These are phyloP conservation scores for Penicillium expansum DNA, from an alignment of 2,329 filamentous ascomycete species.

Conservation along the genomic window DNA sequence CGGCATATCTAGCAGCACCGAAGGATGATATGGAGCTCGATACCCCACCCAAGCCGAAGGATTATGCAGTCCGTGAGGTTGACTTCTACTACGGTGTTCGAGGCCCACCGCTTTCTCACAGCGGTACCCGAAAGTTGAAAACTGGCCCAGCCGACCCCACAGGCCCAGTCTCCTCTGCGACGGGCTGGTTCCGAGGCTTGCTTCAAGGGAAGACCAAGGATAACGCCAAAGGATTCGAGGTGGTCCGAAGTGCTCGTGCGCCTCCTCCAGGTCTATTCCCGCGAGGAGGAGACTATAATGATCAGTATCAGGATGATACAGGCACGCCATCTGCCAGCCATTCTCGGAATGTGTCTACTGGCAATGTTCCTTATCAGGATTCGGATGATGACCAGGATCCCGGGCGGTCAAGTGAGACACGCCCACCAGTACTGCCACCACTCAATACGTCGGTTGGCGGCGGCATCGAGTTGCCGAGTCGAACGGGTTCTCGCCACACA, in stretches of 20 bases:
- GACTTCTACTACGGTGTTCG: slow-evolving; percentile 96
- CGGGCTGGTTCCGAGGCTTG: slow-evolving; percentile 80
- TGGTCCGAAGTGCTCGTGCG: slow-evolving; percentile 85
- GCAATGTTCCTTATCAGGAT: slow-evolving; percentile 27
- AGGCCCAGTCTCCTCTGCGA: slow-evolving; percentile 81
- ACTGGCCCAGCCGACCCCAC: slow-evolving; percentile 95
- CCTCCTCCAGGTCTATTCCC: slow-evolving; percentile 67
- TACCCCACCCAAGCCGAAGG: slow-evolving; percentile 56
- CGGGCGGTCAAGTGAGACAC: slow-evolving; percentile 23
- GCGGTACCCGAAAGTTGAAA: slow-evolving; percentile 77
- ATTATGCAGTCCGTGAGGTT: slow-evolving; percentile 91
- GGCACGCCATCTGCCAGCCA: slow-evolving; percentile 23
- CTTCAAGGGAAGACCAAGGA: slow-evolving; percentile 87
- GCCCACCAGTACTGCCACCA: slow-evolving; percentile 55
- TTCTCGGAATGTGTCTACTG: slow-evolving; percentile 27
- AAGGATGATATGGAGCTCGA: slow-evolving; percentile 56
- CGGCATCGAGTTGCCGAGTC: slow-evolving; percentile 62
- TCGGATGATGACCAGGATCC: slow-evolving; percentile 24
- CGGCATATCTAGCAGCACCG: slow-evolving; percentile 54
- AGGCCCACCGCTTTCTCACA: slow-evolving; percentile 80
- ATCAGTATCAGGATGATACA: slow-evolving; percentile 61
- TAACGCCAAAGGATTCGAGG: slow-evolving; percentile 94
- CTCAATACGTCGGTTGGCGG: slow-evolving; percentile 54
- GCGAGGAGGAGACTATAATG: slow-evolving; percentile 59
- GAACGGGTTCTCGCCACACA: slow-evolving; percentile 60